Evolutionary conservation across 805 yeast species (phyloP), one percentile per base, ranked within the genome.

Genomic region (Saccharomycopsis javanensis): DNA sequence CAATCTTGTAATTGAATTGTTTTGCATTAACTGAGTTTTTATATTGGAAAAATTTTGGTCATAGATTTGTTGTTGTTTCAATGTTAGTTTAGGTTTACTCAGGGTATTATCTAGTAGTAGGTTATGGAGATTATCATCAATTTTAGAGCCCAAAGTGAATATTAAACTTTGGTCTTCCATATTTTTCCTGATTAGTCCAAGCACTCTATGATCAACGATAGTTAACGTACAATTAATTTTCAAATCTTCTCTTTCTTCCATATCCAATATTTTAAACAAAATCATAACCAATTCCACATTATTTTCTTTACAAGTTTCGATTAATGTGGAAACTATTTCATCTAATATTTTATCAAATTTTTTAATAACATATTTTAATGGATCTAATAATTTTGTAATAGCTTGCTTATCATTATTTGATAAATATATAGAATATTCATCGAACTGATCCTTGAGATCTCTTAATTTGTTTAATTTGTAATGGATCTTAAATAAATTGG

Each of bases 201-300:
- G 48, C 2, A 59, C 61, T 33, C 61, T 54, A 65, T 63, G 27
- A 67, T 65, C 57, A 72, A 65, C 53, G 69, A 69, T 55, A 4
- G 61, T 64, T 56, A 59, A 64, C 3, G 72, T 65, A 1, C 72
- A 69, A 6, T 65, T 67, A 23, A 74, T 75, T 54, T 83, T 82
- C 60, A 82, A 68, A 65, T 94, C 99, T 65, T 88, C 89, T 30
- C 78, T 74, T 62, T 86, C 88, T 69, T 94, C 99, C 61, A 73
- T 76, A 61, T 90, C 95, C 48, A 94, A 75, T 16, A 94, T 79
- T 62, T 88, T 86, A 46, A 89, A 82, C 51, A 86, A 68, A 55
- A 91, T 81, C 37, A 83, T 82, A 1, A 88, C 82, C 61, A 90
- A 72, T 33, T 85, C 81, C 33, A 71, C 69, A 66, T 91, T 88